Conservation (phyloP, 192 early-diverging fungal species). For the Mortierella antarctica region DNA sequence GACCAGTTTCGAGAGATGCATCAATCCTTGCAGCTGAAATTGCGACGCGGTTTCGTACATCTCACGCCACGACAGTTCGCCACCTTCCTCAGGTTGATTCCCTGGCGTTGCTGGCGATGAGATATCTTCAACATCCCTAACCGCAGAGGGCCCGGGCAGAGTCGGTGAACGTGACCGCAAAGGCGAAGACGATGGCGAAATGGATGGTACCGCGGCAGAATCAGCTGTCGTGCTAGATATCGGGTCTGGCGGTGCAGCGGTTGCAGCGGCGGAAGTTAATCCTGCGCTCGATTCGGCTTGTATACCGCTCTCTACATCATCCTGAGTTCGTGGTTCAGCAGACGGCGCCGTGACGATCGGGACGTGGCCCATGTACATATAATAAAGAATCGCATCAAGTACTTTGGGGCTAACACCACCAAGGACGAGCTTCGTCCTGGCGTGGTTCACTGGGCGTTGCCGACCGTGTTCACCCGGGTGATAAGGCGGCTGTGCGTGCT, state of each 20-base stretch:
- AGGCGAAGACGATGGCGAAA: background rate
- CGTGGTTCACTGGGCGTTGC: background rate
- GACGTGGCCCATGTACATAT: conserved; percentile 49
- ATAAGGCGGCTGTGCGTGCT: conserved; percentile 3
- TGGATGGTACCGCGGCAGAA: too few species aligned
- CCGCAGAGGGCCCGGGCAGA: background rate
- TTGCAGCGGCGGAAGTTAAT: too few species aligned
- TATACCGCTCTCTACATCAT: too few species aligned
- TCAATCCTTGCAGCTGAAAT: conserved; percentile 26
- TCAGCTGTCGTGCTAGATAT: too few species aligned
- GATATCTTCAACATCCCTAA: too few species aligned
- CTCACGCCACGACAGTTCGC: conserved; percentile 35
- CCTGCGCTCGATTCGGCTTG: too few species aligned
- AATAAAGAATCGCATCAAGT: conserved; percentile 34
- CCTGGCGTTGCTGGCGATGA: background rate
- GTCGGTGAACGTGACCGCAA: background rate
- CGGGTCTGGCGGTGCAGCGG: too few species aligned
- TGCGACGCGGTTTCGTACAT: conserved; percentile 13
- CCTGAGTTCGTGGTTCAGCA: too few species aligned
- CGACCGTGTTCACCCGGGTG: background rate
- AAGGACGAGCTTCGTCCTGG: conserved; percentile 9
- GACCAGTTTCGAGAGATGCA: conserved; percentile 19
- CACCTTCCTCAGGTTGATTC: background rate
- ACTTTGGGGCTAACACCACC: conserved; percentile 7
- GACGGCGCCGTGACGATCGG: background rate